Conservation (phyloP, 2,329 filamentous ascomycete genomes). For the Trichoderma sp. region DNA sequence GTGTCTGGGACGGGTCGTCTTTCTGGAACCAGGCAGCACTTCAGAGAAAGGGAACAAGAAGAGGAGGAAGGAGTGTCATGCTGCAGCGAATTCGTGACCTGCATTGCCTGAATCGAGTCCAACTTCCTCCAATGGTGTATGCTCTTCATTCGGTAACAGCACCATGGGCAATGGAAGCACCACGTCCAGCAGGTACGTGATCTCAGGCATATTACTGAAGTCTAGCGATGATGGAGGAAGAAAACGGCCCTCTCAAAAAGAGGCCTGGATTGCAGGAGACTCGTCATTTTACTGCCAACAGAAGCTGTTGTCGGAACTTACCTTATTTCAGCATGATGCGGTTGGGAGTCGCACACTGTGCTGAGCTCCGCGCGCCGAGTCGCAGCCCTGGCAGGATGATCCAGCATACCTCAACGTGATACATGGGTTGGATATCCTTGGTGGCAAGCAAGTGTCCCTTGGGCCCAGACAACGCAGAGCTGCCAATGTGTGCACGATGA, state of each 20-base stretch:
- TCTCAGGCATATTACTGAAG: background rate
- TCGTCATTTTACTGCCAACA: slow-evolving; percentile 19
- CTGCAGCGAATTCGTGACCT: background rate
- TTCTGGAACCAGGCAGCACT: background rate
- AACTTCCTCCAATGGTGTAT: no score
- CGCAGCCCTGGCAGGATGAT: background rate
- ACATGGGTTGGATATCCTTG: background rate
- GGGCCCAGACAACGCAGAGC: slow-evolving; percentile 2
- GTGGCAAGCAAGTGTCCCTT: background rate
- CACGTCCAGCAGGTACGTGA: background rate
- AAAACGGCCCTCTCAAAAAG: background rate
- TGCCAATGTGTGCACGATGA: background rate
- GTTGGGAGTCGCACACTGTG: slow-evolving; percentile 5
- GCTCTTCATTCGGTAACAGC: background rate
- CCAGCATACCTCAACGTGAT: slow-evolving; percentile 9
- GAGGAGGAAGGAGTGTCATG: background rate
- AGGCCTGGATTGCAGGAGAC: slow-evolving; percentile 18
- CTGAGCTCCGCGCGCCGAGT: background rate
- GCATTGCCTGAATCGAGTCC: background rate
- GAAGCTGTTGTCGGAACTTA: slow-evolving; percentile 20
- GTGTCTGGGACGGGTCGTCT: background rate
- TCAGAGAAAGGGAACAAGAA: background rate
- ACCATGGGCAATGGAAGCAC: background rate
- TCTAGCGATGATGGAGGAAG: slow-evolving; percentile 7
- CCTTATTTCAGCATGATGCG: slow-evolving; percentile 1